Evolutionary conservation across 2,329 filamentous ascomycete species (phyloP).

Genomic region (Penicillium fuscoglaucum): DNA sequence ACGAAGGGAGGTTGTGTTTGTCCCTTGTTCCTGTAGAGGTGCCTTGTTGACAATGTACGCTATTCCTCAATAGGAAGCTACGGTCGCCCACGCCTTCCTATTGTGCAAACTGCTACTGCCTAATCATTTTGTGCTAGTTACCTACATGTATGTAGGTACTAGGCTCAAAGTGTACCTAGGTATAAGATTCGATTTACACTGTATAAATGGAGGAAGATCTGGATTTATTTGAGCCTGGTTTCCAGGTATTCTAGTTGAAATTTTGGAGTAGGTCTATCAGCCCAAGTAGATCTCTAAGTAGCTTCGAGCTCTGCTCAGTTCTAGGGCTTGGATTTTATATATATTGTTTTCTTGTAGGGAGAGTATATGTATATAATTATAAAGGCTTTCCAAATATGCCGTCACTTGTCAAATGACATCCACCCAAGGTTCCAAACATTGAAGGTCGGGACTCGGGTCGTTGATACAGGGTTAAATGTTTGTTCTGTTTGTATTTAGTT

Average conservation of each 20-base stretch:
- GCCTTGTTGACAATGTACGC: slow-evolving; percentile 6
- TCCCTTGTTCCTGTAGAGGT: slow-evolving; percentile 7
- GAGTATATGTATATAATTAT: no score
- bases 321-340: background rate
- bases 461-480: background rate
- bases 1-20: background rate
- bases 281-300: background rate
- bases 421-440: background rate
- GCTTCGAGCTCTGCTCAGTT: background rate
- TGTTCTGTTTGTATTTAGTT: slow-evolving; percentile 2
- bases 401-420: background rate
- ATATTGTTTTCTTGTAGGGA: background rate
- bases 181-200: background rate
- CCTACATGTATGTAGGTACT: no score
- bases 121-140: no score
- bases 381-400: background rate
- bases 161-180: background rate
- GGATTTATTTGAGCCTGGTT: background rate
- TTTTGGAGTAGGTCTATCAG: background rate
- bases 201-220: background rate
- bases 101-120: background rate
- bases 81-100: background rate
- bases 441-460: background rate
- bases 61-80: slow-evolving; percentile 1
- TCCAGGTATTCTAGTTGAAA: background rate